Evolutionary conservation across 176 grass and related monocot genomes (phyloP).

Genomic region (Luzula sylvatica): DNA sequence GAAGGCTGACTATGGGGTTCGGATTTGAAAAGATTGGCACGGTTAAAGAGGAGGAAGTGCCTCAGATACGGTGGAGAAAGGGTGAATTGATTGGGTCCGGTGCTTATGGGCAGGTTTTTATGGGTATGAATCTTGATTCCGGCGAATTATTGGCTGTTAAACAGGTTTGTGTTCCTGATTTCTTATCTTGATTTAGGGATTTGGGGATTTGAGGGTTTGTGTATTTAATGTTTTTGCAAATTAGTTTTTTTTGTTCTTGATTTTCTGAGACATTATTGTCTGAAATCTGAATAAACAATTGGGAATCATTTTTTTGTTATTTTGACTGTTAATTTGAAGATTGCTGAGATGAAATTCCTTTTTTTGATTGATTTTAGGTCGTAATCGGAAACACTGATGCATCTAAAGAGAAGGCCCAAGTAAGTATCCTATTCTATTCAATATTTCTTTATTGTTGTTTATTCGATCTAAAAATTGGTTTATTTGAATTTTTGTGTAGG

Average conservation of each 20-base stretch:
- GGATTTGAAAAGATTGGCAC: not conserved
- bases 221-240: not conserved
- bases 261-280: too few relatives aligned
- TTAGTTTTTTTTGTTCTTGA: too few relatives aligned
- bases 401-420: conserved; percentile 88
- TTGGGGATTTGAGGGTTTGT: not conserved
- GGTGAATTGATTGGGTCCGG: conserved; percentile 80
- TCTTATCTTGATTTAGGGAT: not conserved
- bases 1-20: conserved; percentile 35
- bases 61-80: conserved; percentile 77
- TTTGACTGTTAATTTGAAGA: not conserved
- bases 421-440: conserved; percentile 26
- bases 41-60: conserved; percentile 29
- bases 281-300: too few relatives aligned
- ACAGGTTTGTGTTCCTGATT: conserved; percentile 31
- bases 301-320: too few relatives aligned
- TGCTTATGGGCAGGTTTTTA: conserved; percentile 85
- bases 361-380: conserved; percentile 38
- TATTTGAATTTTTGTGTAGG: conserved; percentile 33
- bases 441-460: not conserved
- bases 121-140: conserved; percentile 99
- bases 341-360: conserved; percentile 2
- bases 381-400: conserved; percentile 69
- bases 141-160: conserved; percentile 93
- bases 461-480: not conserved